These are phyloP conservation scores for Leucoagaricus sp. DNA, from an alignment of 1,284 basidiomycete genomes.

Conservation along the genomic window DNA sequence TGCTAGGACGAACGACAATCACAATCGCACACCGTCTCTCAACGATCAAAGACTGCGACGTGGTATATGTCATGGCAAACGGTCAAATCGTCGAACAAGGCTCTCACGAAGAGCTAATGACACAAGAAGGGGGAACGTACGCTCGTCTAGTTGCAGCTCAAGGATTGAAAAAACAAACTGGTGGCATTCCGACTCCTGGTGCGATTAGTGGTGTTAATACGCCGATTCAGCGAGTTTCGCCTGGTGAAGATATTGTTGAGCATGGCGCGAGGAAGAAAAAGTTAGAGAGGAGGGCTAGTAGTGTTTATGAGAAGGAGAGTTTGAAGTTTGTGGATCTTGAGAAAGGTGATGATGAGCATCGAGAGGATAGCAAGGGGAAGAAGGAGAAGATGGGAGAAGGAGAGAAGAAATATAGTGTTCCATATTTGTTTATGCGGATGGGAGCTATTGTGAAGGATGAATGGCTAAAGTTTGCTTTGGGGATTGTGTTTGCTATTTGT, in stretches of 20 bases:
- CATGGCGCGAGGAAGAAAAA: background rate
- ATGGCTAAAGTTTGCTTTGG: slow-evolving; percentile 54
- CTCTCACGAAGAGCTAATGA: slow-evolving; percentile 75
- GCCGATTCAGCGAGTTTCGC: background rate
- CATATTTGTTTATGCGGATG: slow-evolving; percentile 70
- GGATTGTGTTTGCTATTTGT: slow-evolving; percentile 50
- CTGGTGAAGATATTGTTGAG: background rate
- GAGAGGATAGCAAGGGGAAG: too few species aligned
- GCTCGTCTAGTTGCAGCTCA: slow-evolving; percentile 76
- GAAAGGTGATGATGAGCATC: slow-evolving; percentile 18
- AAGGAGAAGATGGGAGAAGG: too few species aligned
- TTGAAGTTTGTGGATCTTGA: background rate
- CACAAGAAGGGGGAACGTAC: slow-evolving; percentile 67
- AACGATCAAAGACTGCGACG: slow-evolving; percentile 75
- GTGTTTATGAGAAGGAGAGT: slow-evolving; percentile 17
- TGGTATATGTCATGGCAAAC: slow-evolving; percentile 84
- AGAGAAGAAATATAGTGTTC: slow-evolving; percentile 38
- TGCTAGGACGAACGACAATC: slow-evolving; percentile 67
- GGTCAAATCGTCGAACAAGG: slow-evolving; percentile 83
- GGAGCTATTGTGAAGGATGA: slow-evolving; percentile 58
- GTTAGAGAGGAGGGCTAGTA: background rate
- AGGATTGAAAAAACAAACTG: slow-evolving; percentile 42
- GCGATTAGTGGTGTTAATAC: slow-evolving; percentile 39
- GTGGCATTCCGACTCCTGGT: background rate
- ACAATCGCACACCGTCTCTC: slow-evolving; percentile 74